Percentiles rank a stretch among this genome's conserved stretches.
Conservation (phyloP, 2,329 filamentous ascomycete species). For the Fusarium armeniacum region DNA sequence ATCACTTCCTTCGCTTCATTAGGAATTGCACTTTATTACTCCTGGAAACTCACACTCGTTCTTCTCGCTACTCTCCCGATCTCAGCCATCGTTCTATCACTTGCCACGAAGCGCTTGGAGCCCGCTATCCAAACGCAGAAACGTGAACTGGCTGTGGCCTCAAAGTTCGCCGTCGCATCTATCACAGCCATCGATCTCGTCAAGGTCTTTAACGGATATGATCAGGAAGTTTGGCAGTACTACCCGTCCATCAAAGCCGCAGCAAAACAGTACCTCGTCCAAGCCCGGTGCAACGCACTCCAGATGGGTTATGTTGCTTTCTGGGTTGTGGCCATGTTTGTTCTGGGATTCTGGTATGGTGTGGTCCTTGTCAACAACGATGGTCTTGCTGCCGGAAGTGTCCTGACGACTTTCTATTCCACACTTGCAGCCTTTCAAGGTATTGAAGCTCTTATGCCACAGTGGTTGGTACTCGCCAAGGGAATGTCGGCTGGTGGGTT, state of each 20-base stretch:
- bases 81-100: constrained; percentile 70
- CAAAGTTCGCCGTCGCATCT: constrained; percentile 78
- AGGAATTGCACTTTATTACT: constrained; percentile 79
- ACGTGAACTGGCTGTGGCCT: constrained; percentile 74
- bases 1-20: constrained; percentile 77
- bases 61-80: constrained; percentile 81
- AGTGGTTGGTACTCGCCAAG: constrained; percentile 82
- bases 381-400: constrained; percentile 72
- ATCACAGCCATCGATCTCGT: constrained; percentile 84
- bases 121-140: constrained; percentile 78
- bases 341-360: constrained; percentile 92
- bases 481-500: constrained; percentile 80
- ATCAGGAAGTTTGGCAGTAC: constrained; percentile 78
- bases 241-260: constrained; percentile 68
- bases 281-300: constrained; percentile 76
- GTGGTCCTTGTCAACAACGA: constrained; percentile 73
- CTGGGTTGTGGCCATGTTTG: constrained; percentile 83
- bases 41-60: constrained; percentile 87
- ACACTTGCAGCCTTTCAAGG: constrained; percentile 82
- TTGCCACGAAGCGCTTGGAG: constrained; percentile 73
- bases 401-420: constrained; percentile 89
- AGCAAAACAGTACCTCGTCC: constrained; percentile 73
- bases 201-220: constrained; percentile 85
- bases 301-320: constrained; percentile 82
- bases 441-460: constrained; percentile 79